Percentiles rank a stretch among this genome's conserved stretches.
phyloP scores from a whole-genome alignment of 2,329 filamentous ascomycete genomes.

The Biscogniauxia marginata region DNA sequence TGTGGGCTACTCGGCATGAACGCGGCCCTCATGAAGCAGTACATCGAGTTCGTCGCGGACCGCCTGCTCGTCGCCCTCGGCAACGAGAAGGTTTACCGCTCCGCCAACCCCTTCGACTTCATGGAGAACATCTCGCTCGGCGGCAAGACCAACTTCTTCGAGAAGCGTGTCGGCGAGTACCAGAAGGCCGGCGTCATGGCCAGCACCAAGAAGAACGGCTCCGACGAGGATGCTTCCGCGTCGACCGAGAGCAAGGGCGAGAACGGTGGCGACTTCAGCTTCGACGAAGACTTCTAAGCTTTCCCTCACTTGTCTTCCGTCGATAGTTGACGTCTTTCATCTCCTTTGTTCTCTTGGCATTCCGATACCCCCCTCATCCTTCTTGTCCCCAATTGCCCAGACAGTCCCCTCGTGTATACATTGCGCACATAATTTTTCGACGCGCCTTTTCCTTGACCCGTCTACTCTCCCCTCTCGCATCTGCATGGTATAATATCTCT shows the following conservation, averaged over 20 bases:
- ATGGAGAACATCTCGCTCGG: constrained; percentile 99
- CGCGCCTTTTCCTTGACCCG: neutral
- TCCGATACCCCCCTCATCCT: constrained; percentile 29
- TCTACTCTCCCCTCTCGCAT: neutral
- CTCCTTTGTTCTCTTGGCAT: constrained; percentile 7
- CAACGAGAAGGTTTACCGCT: constrained; percentile 90
- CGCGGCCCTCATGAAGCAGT: constrained; percentile 95
- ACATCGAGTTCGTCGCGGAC: constrained; percentile 99
- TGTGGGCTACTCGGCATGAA: constrained; percentile 97
- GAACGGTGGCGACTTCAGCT: constrained; percentile 78
- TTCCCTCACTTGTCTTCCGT: constrained; percentile 17
- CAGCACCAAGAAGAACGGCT: constrained; percentile 70
- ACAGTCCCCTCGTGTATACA: neutral
- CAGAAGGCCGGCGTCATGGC: constrained; percentile 99
- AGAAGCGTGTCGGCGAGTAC: constrained; percentile 99
- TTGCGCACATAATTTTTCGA: neutral
- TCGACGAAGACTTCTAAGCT: constrained; percentile 93
- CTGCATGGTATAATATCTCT: constrained; percentile 10
- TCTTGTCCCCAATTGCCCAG: constrained; percentile 3
- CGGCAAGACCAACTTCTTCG: constrained; percentile 99
- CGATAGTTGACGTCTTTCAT: constrained; percentile 14
- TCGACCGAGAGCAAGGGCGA: constrained; percentile 52
- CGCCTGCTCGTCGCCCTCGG: constrained; percentile 89
- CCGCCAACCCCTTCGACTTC: constrained; percentile 97
- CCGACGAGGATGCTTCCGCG: constrained; percentile 41